A percentile compares a stretch with the other conserved stretches of the same genome.
Conservation (phyloP, 805 yeast species). For the Saccharomycopsis javanensis region DNA sequence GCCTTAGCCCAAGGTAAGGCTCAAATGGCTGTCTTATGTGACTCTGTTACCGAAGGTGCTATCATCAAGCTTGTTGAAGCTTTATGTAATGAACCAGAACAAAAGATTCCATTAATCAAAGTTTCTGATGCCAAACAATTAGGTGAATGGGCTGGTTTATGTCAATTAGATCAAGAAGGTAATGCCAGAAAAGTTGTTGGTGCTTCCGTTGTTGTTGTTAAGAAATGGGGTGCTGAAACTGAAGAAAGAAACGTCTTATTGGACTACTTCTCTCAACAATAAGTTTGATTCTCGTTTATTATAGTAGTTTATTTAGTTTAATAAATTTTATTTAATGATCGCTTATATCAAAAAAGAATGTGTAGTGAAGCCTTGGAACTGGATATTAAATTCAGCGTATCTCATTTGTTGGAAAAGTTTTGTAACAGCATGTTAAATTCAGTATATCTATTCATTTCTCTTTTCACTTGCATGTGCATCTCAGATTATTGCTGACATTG, state of each 20-base stretch:
- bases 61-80: conserved; percentile 98
- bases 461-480: no score
- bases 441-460: no score
- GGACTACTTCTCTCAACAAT: conserved; percentile 90
- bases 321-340: conserved; percentile 1
- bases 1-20: conserved; percentile 97
- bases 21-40: conserved; percentile 93
- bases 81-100: conserved; percentile 95
- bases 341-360: neutral
- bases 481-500: no score
- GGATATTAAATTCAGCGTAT: no score
- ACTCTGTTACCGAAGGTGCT: conserved; percentile 95
- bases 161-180: conserved; percentile 99
- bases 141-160: conserved; percentile 99
- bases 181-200: conserved; percentile 99
- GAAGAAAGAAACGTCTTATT: conserved; percentile 93
- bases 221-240: conserved; percentile 99
- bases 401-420: no score
- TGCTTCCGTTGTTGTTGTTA: conserved; percentile 98
- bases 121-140: conserved; percentile 98
- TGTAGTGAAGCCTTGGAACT: no score
- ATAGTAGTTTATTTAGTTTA: neutral
- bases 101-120: conserved; percentile 96
- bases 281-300: conserved; percentile 28
- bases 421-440: no score